phyloP scores from a whole-genome alignment of 306 rosid genomes.

The Phaseolus lunatus region DNA sequence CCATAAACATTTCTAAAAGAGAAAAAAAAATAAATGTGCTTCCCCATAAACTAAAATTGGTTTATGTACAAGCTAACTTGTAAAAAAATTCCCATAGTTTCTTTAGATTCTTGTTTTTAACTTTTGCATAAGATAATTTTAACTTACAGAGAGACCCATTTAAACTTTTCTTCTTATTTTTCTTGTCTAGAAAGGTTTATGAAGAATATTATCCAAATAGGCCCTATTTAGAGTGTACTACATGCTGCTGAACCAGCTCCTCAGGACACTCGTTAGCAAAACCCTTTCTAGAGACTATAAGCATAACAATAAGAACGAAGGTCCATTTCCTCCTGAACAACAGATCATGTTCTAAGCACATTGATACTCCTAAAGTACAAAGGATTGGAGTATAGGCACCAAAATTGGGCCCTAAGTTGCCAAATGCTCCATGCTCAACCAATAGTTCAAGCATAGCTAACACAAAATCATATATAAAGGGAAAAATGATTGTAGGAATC shows the following conservation, averaged over 20 bases:
- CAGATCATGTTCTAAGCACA: not conserved
- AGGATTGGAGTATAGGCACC: constrained; percentile 6
- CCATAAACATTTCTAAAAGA: no score
- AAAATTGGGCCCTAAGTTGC: not conserved
- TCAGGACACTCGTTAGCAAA: not conserved
- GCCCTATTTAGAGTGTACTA: not conserved
- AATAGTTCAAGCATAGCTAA: not conserved
- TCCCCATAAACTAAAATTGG: no score
- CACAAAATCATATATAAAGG: not conserved
- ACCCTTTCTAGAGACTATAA: constrained; percentile 14
- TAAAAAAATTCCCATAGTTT: no score
- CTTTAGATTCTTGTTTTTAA: no score
- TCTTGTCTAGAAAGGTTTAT: no score
- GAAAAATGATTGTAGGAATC: constrained; percentile 3
- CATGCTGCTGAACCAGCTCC: not conserved
- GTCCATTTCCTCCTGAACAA: constrained; percentile 3
- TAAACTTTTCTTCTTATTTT: no score
- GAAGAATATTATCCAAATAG: no score
- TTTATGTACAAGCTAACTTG: no score
- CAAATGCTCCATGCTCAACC: not conserved
- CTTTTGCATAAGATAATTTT: no score
- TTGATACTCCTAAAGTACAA: constrained; percentile 23
- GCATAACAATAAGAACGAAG: not conserved
- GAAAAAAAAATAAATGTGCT: no score
- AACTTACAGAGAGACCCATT: no score